Percentiles rank a stretch among this genome's conserved stretches.
Conservation (phyloP, 2,329 filamentous ascomycete genomes). For the Cadophora malorum region DNA sequence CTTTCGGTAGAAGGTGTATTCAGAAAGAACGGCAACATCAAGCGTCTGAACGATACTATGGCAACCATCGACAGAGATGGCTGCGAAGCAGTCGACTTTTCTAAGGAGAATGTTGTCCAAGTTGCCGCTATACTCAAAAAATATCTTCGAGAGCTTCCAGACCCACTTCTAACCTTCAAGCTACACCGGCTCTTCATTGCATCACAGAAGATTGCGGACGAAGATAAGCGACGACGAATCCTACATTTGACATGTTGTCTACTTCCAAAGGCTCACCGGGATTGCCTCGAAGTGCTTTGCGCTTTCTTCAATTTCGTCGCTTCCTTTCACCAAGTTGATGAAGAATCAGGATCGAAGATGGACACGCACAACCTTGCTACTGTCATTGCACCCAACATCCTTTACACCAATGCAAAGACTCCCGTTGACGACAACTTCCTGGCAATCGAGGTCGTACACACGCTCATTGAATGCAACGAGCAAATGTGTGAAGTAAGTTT, state of each 20-base stretch:
- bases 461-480: conserved; percentile 90
- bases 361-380: conserved; percentile 97
- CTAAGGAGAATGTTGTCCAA: conserved; percentile 89
- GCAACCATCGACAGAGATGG: conserved; percentile 87
- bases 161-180: conserved; percentile 94
- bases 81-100: conserved; percentile 84
- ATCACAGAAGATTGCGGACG: conserved; percentile 85
- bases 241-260: conserved; percentile 92
- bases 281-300: conserved; percentile 94
- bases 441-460: conserved; percentile 91
- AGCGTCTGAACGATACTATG: conserved; percentile 84
- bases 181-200: conserved; percentile 89
- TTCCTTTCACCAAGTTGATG: conserved; percentile 95
- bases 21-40: conserved; percentile 98
- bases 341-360: conserved; percentile 98
- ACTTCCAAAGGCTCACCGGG: conserved; percentile 88
- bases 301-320: conserved; percentile 97
- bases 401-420: conserved; percentile 73
- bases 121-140: conserved; percentile 93
- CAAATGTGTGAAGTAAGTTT: conserved; percentile 90
- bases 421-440: conserved; percentile 88
- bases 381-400: conserved; percentile 94
- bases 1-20: conserved; percentile 98
- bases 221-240: conserved; percentile 81
- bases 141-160: conserved; percentile 91